phyloP scores from a whole-genome alignment of 2,329 filamentous ascomycete genomes.

The Aspergillus melleus region DNA sequence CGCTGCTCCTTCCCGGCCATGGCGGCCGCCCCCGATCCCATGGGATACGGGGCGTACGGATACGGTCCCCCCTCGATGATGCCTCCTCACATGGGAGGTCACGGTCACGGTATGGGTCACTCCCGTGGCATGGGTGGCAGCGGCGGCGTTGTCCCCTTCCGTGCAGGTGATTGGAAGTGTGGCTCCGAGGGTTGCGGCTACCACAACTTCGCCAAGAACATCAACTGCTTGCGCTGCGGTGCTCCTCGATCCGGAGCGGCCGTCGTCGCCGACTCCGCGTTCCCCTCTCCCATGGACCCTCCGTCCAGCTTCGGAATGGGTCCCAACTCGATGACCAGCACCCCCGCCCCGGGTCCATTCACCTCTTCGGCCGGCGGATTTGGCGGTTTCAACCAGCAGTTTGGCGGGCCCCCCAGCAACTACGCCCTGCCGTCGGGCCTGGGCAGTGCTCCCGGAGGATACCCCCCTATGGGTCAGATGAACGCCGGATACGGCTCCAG shows the following conservation, averaged over 20 bases:
- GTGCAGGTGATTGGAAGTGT: conserved; percentile 98
- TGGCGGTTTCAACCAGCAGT: conserved; percentile 72
- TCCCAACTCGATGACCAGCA: conserved; percentile 82
- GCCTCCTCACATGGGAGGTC: conserved; percentile 65
- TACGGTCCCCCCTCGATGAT: conserved; percentile 74
- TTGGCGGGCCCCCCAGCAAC: conserved; percentile 76
- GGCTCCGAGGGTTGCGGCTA: conserved; percentile 96
- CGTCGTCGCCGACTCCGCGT: conserved; percentile 90
- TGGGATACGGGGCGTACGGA: conserved; percentile 63
- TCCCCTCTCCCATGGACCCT: conserved; percentile 86
- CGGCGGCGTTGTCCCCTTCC: conserved; percentile 89
- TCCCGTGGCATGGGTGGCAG: conserved; percentile 67
- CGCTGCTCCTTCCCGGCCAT: conserved; percentile 98
- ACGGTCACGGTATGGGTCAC: conserved; percentile 57
- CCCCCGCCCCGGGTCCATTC: conserved; percentile 74
- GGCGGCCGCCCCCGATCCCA: conserved; percentile 73
- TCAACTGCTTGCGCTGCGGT: conserved; percentile 93
- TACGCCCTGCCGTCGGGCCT: conserved; percentile 87
- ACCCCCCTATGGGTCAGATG: conserved; percentile 67
- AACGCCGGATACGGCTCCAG: conserved; percentile 78
- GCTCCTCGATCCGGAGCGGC: conserved; percentile 91
- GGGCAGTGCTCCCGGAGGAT: conserved; percentile 73
- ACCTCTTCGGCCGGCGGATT: conserved; percentile 69
- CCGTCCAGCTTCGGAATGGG: conserved; percentile 82
- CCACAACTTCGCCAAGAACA: conserved; percentile 99